These are phyloP conservation scores for Hortiboletus rubellus DNA, from an alignment of 1,284 basidiomycete species.

Conservation along the genomic window DNA sequence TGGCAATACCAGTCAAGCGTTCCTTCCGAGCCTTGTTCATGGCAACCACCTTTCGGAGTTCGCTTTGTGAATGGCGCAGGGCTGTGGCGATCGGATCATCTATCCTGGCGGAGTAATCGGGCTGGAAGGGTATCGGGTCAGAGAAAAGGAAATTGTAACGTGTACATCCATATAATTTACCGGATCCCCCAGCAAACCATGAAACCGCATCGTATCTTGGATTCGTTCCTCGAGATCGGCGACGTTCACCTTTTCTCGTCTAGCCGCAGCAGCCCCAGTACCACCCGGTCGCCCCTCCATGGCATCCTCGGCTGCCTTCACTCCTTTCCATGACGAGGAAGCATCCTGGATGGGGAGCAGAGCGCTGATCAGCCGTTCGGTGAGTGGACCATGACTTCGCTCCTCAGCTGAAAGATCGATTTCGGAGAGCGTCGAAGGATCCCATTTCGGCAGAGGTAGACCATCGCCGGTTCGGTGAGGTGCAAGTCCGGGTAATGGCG, in stretches of 20 bases:
- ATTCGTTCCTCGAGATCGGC: conserved; percentile 69
- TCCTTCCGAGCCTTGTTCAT: conserved; percentile 83
- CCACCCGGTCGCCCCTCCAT: conserved; percentile 78
- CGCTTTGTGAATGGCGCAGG: conserved; percentile 84
- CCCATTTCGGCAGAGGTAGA: conserved; percentile 54
- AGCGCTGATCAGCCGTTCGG: conserved; percentile 79
- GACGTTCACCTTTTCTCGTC: conserved; percentile 70
- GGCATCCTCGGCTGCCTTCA: conserved; percentile 78
- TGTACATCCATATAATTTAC: conserved; percentile 40
- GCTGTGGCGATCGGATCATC: conserved; percentile 94
- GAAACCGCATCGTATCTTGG: conserved; percentile 68
- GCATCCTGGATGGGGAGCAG: conserved; percentile 66
- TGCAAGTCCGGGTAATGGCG: conserved; percentile 42
- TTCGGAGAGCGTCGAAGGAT: conserved; percentile 69
- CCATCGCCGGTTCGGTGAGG: conserved; percentile 32
- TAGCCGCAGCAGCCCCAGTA: conserved; percentile 68
- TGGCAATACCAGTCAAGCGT: conserved; percentile 76
- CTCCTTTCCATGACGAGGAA: conserved; percentile 64
- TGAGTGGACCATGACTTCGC: conserved; percentile 74
- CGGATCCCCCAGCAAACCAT: conserved; percentile 59
- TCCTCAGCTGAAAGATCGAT: conserved; percentile 65
- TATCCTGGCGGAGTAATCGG: conserved; percentile 73
- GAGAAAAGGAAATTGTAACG: conserved; percentile 5
- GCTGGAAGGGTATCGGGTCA: conserved; percentile 45
- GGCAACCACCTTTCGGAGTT: conserved; percentile 73